Base-by-base conservation (phyloP, 75 land plant species). In the Selaginella moellendorffii region DNA sequence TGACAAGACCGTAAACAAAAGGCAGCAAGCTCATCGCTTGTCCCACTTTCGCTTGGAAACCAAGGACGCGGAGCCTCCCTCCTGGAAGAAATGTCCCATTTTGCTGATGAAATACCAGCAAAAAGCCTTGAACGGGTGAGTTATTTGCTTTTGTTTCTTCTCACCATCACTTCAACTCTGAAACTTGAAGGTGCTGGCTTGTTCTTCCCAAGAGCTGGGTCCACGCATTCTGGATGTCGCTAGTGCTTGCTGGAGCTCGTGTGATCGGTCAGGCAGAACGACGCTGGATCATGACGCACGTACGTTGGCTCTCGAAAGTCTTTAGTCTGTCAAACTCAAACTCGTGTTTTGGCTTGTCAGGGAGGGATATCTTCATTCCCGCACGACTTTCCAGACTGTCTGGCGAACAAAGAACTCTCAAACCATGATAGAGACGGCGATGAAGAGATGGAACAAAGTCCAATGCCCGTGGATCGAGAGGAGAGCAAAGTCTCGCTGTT, bases 331-430 rank as follows among this genome's bases (percentile, higher is more conserved):
- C 1, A 10, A 0, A 29, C 21, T 22, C 12, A 63, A 27, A 65
- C 22, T 63, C 28, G 62, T 28, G 25, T 26, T 12, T 22, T 67
- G 9, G 20, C 17, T 1, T 10, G 29, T n/a, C 78, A 90, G 97
- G 72, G 69, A 52, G 80, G 74, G 14, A 25, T 80, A 29, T 83
- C 93, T 8, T 75, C 54, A 53, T 90, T 90, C 31, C 97, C 97
- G 29, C 69, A 72, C 53, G 97, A 90, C 76, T 90, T 82, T 58
- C 93, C 93, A 65, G 97, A 90, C 69, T 84, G 80, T 68, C 76
- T 63, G 64, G 81, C 85, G 28, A 87, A 84, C 60, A 60, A 69
- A 28, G 31, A 54, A 18, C 56, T 68, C 21, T 73, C n/a, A n/a
- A n/a, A n/a, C n/a, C n/a, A n/a, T n/a, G n/a, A n/a, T n/a, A n/a